Conservation (phyloP, 371 early-diverging fungal species). For the Saksenaea oblongispora region DNA sequence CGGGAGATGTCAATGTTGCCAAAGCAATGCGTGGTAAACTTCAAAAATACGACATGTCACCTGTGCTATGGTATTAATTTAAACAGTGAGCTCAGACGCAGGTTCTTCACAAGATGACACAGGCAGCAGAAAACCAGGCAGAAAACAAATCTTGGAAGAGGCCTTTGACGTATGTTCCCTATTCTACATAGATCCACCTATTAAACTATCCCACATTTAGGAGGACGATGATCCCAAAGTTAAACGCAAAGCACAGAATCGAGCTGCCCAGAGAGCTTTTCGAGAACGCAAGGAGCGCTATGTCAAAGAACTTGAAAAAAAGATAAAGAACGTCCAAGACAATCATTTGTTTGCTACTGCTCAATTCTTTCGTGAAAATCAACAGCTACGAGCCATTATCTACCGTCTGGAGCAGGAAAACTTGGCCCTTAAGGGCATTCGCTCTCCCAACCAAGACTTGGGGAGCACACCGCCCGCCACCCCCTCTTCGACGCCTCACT, state of each 20-base stretch:
- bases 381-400: slow-evolving; percentile 33
- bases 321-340: slow-evolving; percentile 61
- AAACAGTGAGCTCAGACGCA: slow-evolving; percentile 1
- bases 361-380: slow-evolving; percentile 44
- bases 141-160: slow-evolving; percentile 36
- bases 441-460: slow-evolving; percentile 14
- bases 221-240: slow-evolving; percentile 46
- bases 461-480: not conserved
- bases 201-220: slow-evolving; percentile 5
- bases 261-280: slow-evolving; percentile 79
- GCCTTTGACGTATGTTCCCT: slow-evolving; percentile 16
- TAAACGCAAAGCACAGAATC: slow-evolving; percentile 77
- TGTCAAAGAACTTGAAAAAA: slow-evolving; percentile 64
- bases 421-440: slow-evolving; percentile 35
- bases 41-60: slow-evolving; percentile 4
- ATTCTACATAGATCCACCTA: not conserved
- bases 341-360: slow-evolving; percentile 34
- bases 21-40: slow-evolving; percentile 30
- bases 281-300: slow-evolving; percentile 75
- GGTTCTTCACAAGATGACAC: slow-evolving; percentile 13
- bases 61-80: not conserved
- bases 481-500: slow-evolving; percentile 14
- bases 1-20: slow-evolving; percentile 28
- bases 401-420: slow-evolving; percentile 44
- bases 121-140: slow-evolving; percentile 28